These are phyloP conservation scores for Ophiostoma quercus DNA, from an alignment of 2,329 filamentous ascomycete genomes.

Conservation along the genomic window DNA sequence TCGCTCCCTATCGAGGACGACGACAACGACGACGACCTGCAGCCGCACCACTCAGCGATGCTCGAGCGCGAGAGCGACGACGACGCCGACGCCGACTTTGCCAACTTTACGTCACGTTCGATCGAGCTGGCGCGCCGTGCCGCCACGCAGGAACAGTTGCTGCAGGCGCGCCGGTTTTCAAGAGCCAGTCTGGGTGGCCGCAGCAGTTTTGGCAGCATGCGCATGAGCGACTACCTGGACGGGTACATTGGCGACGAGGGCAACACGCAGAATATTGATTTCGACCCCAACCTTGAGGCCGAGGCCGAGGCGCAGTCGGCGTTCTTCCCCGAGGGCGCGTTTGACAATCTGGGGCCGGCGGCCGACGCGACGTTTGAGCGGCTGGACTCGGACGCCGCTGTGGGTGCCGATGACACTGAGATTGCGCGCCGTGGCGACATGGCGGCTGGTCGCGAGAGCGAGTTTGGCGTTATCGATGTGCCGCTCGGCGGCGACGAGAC, in stretches of 20 bases:
- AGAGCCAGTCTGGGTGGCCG: constrained; percentile 51
- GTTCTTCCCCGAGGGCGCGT: constrained; percentile 47
- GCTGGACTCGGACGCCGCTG: constrained; percentile 29
- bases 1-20: constrained; percentile 49
- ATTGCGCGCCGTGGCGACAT: constrained; percentile 31
- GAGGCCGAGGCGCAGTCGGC: constrained; percentile 38
- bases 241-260: constrained; percentile 30
- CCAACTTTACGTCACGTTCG: constrained; percentile 52
- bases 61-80: constrained; percentile 48
- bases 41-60: constrained; percentile 49
- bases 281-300: constrained; percentile 29
- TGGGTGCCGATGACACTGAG: constrained; percentile 33
- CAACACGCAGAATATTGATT: constrained; percentile 39
- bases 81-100: constrained; percentile 41
- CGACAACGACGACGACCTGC: constrained; percentile 47
- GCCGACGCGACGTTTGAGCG: constrained; percentile 41
- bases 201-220: constrained; percentile 49
- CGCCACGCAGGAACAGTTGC: constrained; percentile 38
- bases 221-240: constrained; percentile 49
- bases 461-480: constrained; percentile 47
- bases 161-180: constrained; percentile 42
- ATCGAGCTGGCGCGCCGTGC: constrained; percentile 56
- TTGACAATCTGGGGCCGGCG: constrained; percentile 42
- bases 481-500: constrained; percentile 47
- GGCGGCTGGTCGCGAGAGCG: constrained; percentile 39